Base-by-base conservation (phyloP, 2,329 filamentous ascomycete species). In the Aspergillus novoparasiticus region DNA sequence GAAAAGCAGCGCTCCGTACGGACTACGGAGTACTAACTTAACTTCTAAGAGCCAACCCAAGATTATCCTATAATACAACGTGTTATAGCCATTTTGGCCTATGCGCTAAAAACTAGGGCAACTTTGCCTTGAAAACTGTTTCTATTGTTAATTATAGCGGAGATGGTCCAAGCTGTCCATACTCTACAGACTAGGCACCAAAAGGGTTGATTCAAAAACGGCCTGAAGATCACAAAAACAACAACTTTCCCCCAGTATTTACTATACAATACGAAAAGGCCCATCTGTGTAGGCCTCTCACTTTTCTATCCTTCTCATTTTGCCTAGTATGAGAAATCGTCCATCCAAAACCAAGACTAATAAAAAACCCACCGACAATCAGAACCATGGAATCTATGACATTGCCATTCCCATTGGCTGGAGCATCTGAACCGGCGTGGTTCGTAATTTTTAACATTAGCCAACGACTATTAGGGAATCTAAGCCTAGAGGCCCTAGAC, bases 361-460 rank as follows among this genome's bases (percentile, higher is more conserved):
- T 19, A 26, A 41, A 26, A 19, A 51, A 34, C 59, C 62, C 62
- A 64, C 62, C 51, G 19, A 41, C 46, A 60, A 58, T 60, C 56
- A 41, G 62, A 60, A 60, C 60, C 58, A 65, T 68, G 64, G 64
- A 63, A 65, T 55, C 55, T 51, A 23, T 28, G 57, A 26, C 36
- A 41, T 39, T 58, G 46, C 50, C 26, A 23, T 32, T 53, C 19
- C 50, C 32, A 66, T 68, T 68, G 66, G 66, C 45, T 57, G 56
- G 63, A 48, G 21, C 6, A 12, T 34, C 12, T 30, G 34, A 41
- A 46, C 57, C 53, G 51, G 43, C 39, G 50, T 61, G 54, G 50
- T 60, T 63, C 51, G 61, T 51, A 56, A 55, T 45, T 61, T 57
- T 36, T 55, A 21, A 39, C 51, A 39, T 23, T 19, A 36, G 30